These are phyloP conservation scores for Leucaena leucocephala DNA, from an alignment of 306 rosid genomes.

Conservation along the genomic window DNA sequence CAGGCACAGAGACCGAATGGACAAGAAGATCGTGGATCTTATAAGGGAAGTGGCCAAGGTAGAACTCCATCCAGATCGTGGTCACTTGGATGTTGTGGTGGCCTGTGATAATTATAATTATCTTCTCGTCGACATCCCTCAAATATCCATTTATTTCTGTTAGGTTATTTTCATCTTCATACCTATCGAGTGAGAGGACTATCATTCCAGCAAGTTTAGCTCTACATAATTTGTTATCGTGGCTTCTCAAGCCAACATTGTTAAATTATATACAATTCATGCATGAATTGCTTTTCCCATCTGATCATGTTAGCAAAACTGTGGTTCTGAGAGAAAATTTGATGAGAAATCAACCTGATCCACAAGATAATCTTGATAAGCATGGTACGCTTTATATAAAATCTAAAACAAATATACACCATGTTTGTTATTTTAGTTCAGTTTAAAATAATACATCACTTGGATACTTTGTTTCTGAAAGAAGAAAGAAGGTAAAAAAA, in stretches of 20 bases:
- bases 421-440: constrained; percentile 13
- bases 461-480: background rate
- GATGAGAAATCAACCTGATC: constrained; percentile 82
- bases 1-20: constrained; percentile 76
- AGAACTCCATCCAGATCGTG: constrained; percentile 72
- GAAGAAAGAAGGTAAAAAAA: constrained; percentile 1
- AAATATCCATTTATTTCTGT: constrained; percentile 81
- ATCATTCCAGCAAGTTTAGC: constrained; percentile 11
- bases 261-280: constrained; percentile 25
- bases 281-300: constrained; percentile 31
- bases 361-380: constrained; percentile 31
- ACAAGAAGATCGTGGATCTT: constrained; percentile 74
- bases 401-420: background rate
- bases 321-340: constrained; percentile 58
- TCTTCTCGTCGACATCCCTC: constrained; percentile 87
- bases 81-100: constrained; percentile 81
- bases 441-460: constrained; percentile 20
- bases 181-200: constrained; percentile 31
- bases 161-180: constrained; percentile 43
- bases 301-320: background rate
- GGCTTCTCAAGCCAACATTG: constrained; percentile 29
- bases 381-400: constrained; percentile 1
- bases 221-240: constrained; percentile 18
- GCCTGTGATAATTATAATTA: constrained; percentile 96
- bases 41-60: constrained; percentile 81